Percentiles rank a stretch among this genome's conserved stretches.
phyloP scores from a whole-genome alignment of 805 yeast species.

The Sungouiella thailandica region DNA sequence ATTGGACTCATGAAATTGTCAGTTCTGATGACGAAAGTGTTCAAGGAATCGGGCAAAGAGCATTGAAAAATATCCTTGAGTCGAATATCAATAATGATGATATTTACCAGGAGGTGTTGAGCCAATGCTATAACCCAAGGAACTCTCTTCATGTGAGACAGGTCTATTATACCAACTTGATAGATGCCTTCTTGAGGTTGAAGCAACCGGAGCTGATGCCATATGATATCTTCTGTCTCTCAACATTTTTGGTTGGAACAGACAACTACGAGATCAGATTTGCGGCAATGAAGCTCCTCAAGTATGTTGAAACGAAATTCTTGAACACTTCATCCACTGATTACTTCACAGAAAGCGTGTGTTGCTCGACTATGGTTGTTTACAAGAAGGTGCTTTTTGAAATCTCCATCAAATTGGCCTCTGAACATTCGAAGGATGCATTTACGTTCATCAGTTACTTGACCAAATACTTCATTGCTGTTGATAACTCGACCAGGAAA shows the following conservation, averaged over 20 bases:
- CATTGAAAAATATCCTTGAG: slow-evolving; percentile 61
- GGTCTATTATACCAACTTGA: slow-evolving; percentile 66
- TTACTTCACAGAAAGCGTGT: slow-evolving; percentile 63
- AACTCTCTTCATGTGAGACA: slow-evolving; percentile 49
- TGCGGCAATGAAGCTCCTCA: slow-evolving; percentile 68
- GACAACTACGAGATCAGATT: slow-evolving; percentile 62
- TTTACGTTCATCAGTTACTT: slow-evolving; percentile 64
- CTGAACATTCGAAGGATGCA: slow-evolving; percentile 53
- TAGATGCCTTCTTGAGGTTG: slow-evolving; percentile 45
- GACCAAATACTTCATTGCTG: slow-evolving; percentile 58
- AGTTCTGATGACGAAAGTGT: slow-evolving; percentile 52
- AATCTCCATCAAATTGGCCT: slow-evolving; percentile 68
- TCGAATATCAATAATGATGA: slow-evolving; percentile 53
- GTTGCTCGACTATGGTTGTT: slow-evolving; percentile 73
- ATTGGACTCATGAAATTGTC: slow-evolving; percentile 79
- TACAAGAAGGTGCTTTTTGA: slow-evolving; percentile 83
- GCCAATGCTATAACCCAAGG: slow-evolving; percentile 65
- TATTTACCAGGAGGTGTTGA: slow-evolving; percentile 53
- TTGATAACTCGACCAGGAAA: slow-evolving; percentile 57
- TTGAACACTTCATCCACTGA: slow-evolving; percentile 47
- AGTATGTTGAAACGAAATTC: slow-evolving; percentile 50
- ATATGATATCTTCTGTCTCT: slow-evolving; percentile 67
- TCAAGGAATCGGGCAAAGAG: slow-evolving; percentile 61
- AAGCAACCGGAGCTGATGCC: slow-evolving; percentile 31
- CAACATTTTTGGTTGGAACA: slow-evolving; percentile 75